Evolutionary conservation across 1,284 basidiomycete species (phyloP).

Genomic region (Austroboletus novae-zelandiae): DNA sequence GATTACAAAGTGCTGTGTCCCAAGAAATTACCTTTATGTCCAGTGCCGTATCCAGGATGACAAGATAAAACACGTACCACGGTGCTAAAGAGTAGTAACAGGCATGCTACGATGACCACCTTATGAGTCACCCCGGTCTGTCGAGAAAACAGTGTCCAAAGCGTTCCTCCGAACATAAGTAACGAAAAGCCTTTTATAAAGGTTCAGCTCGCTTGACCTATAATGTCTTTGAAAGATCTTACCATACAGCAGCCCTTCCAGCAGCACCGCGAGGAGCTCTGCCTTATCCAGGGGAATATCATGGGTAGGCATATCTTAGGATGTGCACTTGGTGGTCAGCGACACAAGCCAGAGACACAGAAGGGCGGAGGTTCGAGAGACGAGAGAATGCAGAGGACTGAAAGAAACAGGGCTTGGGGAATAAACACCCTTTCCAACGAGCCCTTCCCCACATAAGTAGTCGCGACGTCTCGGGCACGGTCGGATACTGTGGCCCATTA

Average conservation of each 20-base stretch:
- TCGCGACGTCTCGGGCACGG: neutral
- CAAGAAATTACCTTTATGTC: neutral
- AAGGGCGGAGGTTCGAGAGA: neutral
- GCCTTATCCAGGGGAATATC: constrained; percentile 21
- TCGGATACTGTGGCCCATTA: neutral
- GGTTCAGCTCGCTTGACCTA: neutral
- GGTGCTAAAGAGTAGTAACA: constrained; percentile 17
- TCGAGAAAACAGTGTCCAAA: constrained; percentile 12
- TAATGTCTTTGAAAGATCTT: neutral
- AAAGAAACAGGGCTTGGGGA: neutral
- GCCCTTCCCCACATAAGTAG: neutral
- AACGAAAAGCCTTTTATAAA: constrained; percentile 17
- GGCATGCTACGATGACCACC: constrained; percentile 12
- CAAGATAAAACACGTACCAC: constrained; percentile 3
- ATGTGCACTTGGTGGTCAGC: neutral
- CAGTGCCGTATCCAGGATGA: neutral
- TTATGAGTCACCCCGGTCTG: constrained; percentile 8
- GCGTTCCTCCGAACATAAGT: constrained; percentile 18
- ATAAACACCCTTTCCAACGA: neutral
- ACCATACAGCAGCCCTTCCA: constrained; percentile 26
- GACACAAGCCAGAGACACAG: neutral
- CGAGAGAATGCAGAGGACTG: neutral
- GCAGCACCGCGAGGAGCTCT: constrained; percentile 17
- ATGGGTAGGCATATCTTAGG: constrained; percentile 2
- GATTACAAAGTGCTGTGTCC: constrained; percentile 20